phyloP scores from a whole-genome alignment of 2,329 filamentous ascomycete genomes.

The Verticillium albo-atrum region DNA sequence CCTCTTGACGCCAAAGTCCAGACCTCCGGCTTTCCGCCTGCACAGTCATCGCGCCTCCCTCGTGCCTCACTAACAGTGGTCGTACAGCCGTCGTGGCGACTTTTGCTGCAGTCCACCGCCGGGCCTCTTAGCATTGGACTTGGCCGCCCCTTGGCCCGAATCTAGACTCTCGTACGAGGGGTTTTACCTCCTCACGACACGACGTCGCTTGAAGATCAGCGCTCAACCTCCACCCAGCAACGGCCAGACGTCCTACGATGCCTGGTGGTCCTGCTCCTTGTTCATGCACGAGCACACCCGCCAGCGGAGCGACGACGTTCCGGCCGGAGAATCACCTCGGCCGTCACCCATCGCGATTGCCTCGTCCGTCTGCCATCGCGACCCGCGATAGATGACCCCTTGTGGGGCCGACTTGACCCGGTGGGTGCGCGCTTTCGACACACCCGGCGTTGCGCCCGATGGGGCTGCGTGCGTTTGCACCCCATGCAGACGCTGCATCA shows the following conservation, averaged over 20 bases:
- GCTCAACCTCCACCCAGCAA: background rate
- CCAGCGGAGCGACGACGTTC: background rate
- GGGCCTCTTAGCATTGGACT: background rate
- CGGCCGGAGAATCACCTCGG: background rate
- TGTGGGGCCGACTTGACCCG: conserved; percentile 1
- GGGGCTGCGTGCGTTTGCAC: background rate
- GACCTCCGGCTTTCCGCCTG: background rate
- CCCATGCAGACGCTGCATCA: background rate
- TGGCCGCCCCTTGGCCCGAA: background rate
- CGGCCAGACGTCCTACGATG: background rate
- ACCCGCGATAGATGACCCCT: background rate
- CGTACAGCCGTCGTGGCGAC: background rate
- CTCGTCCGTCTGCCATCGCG: background rate
- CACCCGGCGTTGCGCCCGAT: background rate
- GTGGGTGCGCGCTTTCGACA: background rate
- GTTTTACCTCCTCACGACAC: background rate
- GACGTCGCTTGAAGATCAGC: background rate
- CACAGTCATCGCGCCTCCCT: background rate
- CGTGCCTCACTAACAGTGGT: background rate
- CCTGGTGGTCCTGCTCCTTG: background rate
- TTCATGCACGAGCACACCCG: background rate
- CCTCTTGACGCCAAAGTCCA: background rate
- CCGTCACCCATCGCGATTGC: background rate
- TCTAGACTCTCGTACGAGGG: background rate
- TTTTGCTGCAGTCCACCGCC: background rate